These are phyloP conservation scores for Lipomyces japonicus DNA, from an alignment of 805 yeast species.

Conservation along the genomic window DNA sequence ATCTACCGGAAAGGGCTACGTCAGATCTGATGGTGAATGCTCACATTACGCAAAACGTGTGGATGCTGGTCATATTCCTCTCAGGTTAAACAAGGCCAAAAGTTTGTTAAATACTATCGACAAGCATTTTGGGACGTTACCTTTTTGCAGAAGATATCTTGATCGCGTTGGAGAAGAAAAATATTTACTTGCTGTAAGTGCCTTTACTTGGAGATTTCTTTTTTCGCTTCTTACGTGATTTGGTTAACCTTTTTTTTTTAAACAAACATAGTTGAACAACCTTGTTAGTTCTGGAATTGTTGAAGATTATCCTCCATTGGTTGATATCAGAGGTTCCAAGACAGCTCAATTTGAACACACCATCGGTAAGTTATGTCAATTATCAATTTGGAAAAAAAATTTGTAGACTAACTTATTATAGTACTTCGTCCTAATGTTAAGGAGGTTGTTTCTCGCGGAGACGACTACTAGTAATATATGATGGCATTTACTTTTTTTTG, in stretches of 20 bases:
- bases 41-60: conserved; percentile 80
- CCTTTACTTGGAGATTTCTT: background rate
- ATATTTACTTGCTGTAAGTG: conserved; percentile 61
- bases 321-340: conserved; percentile 76
- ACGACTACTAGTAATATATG: conserved; percentile 58
- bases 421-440: conserved; percentile 84
- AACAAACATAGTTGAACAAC: conserved; percentile 48
- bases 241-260: background rate
- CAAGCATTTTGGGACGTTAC: conserved; percentile 84
- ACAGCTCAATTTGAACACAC: conserved; percentile 98
- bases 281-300: conserved; percentile 84
- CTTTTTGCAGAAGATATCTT: conserved; percentile 93
- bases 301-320: conserved; percentile 89
- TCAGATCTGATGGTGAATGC: conserved; percentile 80
- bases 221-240: too few relatives aligned
- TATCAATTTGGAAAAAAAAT: background rate
- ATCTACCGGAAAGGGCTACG: conserved; percentile 91
- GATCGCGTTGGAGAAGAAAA: conserved; percentile 91
- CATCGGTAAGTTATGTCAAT: conserved; percentile 3
- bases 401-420: conserved; percentile 33
- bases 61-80: conserved; percentile 49
- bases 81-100: conserved; percentile 64
- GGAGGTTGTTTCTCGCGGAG: conserved; percentile 94
- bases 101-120: conserved; percentile 66
- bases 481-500: background rate